Evolutionary conservation across 805 yeast species (phyloP).

Genomic region (Kluyveromyces dobzhanskii): DNA sequence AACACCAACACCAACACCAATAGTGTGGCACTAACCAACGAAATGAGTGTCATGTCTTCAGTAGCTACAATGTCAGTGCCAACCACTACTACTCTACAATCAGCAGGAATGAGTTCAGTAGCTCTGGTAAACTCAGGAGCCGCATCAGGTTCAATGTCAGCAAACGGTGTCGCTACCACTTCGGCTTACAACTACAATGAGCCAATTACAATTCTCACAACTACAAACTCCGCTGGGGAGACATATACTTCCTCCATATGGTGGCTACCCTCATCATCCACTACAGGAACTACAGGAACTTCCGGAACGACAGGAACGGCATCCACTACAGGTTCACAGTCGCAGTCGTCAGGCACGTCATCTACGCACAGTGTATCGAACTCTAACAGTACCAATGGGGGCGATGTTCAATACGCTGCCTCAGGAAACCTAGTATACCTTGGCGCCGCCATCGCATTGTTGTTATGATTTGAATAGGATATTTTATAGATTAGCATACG

Average conservation of each 20-base stretch:
- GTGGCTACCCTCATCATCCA: slow-evolving; percentile 21
- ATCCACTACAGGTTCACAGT: not conserved
- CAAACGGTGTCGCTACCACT: not conserved
- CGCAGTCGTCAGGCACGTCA: not conserved
- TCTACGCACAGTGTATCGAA: slow-evolving; percentile 3
- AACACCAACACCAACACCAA: too few relatives aligned
- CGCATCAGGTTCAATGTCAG: too few relatives aligned
- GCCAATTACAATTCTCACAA: slow-evolving; percentile 16
- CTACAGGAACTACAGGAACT: not conserved
- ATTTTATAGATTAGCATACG: too few relatives aligned
- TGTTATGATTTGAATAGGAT: too few relatives aligned
- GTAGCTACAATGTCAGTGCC: too few relatives aligned
- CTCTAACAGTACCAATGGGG: not conserved
- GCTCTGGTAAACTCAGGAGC: too few relatives aligned
- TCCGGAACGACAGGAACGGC: not conserved
- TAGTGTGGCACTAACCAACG: too few relatives aligned
- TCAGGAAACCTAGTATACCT: not conserved
- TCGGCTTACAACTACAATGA: slow-evolving; percentile 7
- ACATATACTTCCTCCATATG: slow-evolving; percentile 22
- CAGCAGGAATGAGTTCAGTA: too few relatives aligned
- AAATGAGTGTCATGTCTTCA: too few relatives aligned
- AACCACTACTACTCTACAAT: too few relatives aligned
- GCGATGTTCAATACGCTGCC: not conserved
- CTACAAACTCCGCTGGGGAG: slow-evolving; percentile 17
- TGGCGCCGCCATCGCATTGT: slow-evolving; percentile 6